A percentile compares a stretch with the other conserved stretches of the same genome.
Evolutionary conservation across 768 basidiomycete genomes (phyloP).

Genomic region (Hortiboletus flavorubellus): DNA sequence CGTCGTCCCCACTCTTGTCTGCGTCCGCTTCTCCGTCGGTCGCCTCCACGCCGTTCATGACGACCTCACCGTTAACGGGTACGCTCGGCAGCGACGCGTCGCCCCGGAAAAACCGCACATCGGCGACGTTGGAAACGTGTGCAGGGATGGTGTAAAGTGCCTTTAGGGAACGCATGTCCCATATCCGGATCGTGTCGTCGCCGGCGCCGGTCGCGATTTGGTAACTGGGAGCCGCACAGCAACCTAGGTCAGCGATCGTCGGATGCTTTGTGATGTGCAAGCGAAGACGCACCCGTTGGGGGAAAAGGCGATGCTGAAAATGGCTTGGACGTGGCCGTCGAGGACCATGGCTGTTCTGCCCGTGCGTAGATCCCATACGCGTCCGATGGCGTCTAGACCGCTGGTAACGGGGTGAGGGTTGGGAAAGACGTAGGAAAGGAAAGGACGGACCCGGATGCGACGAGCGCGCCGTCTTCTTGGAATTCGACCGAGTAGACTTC

Average conservation of each 20-base stretch:
- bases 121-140: slow-evolving; percentile 91
- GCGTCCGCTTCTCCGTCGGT: slow-evolving; percentile 23
- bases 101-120: slow-evolving; percentile 89
- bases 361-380: slow-evolving; percentile 95
- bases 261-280: background rate
- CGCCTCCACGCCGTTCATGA: slow-evolving; percentile 48
- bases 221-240: slow-evolving; percentile 51
- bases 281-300: slow-evolving; percentile 79
- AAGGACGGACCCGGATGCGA: slow-evolving; percentile 79
- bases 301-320: slow-evolving; percentile 88
- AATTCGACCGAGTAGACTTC: slow-evolving; percentile 97
- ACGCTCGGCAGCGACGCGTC: slow-evolving; percentile 49
- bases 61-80: slow-evolving; percentile 39
- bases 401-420: slow-evolving; percentile 38
- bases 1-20: slow-evolving; percentile 29
- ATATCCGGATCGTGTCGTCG: slow-evolving; percentile 97
- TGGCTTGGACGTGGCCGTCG: slow-evolving; percentile 93
- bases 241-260: slow-evolving; percentile 9
- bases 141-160: slow-evolving; percentile 96
- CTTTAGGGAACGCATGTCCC: slow-evolving; percentile 94
- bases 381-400: slow-evolving; percentile 93
- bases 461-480: slow-evolving; percentile 90
- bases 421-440: background rate
- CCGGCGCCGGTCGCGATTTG: slow-evolving; percentile 97
- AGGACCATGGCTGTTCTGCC: slow-evolving; percentile 97